Evolutionary conservation across 495 filamentous ascomycete genomes (phyloP), one percentile per base, ranked within the genome.

Genomic region (Aspergillus cavernicola): DNA sequence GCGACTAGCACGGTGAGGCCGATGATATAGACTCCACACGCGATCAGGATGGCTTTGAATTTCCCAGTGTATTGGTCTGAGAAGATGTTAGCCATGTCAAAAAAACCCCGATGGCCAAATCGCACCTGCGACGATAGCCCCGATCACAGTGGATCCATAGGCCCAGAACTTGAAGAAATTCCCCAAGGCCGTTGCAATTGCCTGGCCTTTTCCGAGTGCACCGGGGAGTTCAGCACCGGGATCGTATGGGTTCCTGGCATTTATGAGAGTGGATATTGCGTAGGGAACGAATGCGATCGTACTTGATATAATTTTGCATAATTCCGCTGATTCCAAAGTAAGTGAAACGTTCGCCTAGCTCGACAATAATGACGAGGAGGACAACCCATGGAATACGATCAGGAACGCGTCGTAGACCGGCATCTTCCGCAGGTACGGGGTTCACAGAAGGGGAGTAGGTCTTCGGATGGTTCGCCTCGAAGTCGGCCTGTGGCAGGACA

Each of bases 1-100:
- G 81, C 66, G 51, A 84, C 71, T 15, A 89, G 72, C 35, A 89
- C 75, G 26, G 81, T 66, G 53, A 87, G 85, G 6, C 85, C 86
- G 35, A 86, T 35, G 31, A 85, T 75, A 26, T 80, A 79, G 53
- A 86, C 62, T 5, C 57, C 67, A 46, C 84, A 68, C 2, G 84
- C 74, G 3, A 71, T 59, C 32, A 73, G 68, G 53, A 90, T 87
- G 37, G 84, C 75, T 33, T 67, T 75, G 66, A 82, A 87, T 50
- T 72, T 67, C 24, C 75, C 73, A 47, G 70, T 55, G 55, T 69
- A 73, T 29, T 73, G 68, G 28, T 74, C 57, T 59, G 4, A 9
- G 4, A 28, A 9, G n/a, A n/a, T n/a, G 24, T 28, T 28, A 28
- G 24, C 24, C 4, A 28, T 9, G 24, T 28, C 24, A 28, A 28